These are phyloP conservation scores for Dactylonectria estremocensis DNA, from an alignment of 2,329 filamentous ascomycete species.

Conservation along the genomic window DNA sequence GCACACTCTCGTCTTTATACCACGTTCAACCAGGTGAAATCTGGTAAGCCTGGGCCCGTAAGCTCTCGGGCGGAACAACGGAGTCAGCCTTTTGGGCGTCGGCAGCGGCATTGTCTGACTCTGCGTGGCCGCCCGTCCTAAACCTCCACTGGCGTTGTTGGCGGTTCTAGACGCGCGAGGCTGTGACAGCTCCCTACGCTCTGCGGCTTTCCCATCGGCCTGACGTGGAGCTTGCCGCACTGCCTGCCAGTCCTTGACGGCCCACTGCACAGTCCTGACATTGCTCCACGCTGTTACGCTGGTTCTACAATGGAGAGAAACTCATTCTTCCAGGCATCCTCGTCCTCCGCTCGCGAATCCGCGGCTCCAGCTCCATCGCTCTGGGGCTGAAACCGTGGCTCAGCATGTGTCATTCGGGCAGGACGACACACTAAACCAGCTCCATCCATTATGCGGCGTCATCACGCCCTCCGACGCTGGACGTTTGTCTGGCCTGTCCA, in stretches of 20 bases:
- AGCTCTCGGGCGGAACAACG: not conserved
- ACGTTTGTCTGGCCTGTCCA: conserved; percentile 19
- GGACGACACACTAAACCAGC: conserved; percentile 36
- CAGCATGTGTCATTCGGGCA: conserved; percentile 41
- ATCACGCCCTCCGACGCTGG: conserved; percentile 18
- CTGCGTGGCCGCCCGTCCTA: conserved; percentile 7
- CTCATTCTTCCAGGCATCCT: conserved; percentile 26
- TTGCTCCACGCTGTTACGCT: conserved; percentile 12
- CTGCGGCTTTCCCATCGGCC: conserved; percentile 32
- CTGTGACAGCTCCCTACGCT: conserved; percentile 10
- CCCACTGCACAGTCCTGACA: conserved; percentile 38
- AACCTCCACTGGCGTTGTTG: conserved; percentile 3
- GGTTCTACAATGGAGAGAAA: not conserved
- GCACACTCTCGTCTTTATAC: conserved; percentile 11
- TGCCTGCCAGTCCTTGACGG: conserved; percentile 34
- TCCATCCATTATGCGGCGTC: conserved; percentile 11
- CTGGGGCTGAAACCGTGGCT: conserved; percentile 48
- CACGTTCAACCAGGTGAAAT: not conserved
- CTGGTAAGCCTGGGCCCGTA: not conserved
- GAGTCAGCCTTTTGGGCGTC: conserved; percentile 7
- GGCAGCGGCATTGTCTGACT: conserved; percentile 24
- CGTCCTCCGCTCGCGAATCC: conserved; percentile 23
- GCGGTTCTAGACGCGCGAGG: conserved; percentile 5
- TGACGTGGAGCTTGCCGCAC: conserved; percentile 35
- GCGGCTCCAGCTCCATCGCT: conserved; percentile 9